phyloP scores from a whole-genome alignment of 2,329 filamentous ascomycete species.

The Coleophoma eucalyptorum region DNA sequence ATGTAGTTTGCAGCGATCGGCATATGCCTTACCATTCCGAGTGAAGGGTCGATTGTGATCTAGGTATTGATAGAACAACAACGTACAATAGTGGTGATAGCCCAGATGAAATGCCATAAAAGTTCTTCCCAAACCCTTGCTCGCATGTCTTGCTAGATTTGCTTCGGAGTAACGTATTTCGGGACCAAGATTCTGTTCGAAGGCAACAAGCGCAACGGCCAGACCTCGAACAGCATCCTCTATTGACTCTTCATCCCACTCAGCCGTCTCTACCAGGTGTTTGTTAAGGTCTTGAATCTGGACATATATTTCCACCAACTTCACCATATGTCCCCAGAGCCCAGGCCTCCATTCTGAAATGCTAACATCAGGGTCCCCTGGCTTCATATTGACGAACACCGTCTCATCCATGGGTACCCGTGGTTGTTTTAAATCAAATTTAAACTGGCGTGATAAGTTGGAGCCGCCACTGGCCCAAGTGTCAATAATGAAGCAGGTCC shows the following conservation, averaged over 20 bases:
- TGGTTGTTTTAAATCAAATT: conserved; percentile 4
- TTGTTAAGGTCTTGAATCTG: conserved; percentile 29
- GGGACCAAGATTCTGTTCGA: conserved; percentile 19
- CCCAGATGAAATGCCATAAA: conserved; percentile 32
- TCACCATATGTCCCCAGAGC: conserved; percentile 29
- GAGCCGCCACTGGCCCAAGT: conserved; percentile 30
- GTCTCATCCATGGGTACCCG: conserved; percentile 28
- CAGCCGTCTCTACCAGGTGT: conserved; percentile 20
- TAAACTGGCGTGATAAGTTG: conserved; percentile 23
- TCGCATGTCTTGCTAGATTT: conserved; percentile 21
- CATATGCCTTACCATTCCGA: conserved; percentile 25
- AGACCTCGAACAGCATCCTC: conserved; percentile 10
- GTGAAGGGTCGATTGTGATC: conserved; percentile 26
- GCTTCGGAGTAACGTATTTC: conserved; percentile 15
- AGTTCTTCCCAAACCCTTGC: conserved; percentile 24
- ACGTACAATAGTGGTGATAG: conserved; percentile 30
- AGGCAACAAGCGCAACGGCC: conserved; percentile 16
- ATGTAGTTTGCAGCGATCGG: conserved; percentile 26
- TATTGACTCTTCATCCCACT: conserved; percentile 26
- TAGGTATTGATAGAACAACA: conserved; percentile 31
- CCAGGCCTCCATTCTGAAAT: conserved; percentile 19
- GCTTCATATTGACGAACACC: conserved; percentile 16
- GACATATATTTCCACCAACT: conserved; percentile 26
- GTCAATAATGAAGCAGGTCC: conserved; percentile 30
- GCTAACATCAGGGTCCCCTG: conserved; percentile 19